A percentile compares a stretch with the other conserved stretches of the same genome.
Conservation (phyloP, 208 protist genomes). For the Lotmaria passim region DNA sequence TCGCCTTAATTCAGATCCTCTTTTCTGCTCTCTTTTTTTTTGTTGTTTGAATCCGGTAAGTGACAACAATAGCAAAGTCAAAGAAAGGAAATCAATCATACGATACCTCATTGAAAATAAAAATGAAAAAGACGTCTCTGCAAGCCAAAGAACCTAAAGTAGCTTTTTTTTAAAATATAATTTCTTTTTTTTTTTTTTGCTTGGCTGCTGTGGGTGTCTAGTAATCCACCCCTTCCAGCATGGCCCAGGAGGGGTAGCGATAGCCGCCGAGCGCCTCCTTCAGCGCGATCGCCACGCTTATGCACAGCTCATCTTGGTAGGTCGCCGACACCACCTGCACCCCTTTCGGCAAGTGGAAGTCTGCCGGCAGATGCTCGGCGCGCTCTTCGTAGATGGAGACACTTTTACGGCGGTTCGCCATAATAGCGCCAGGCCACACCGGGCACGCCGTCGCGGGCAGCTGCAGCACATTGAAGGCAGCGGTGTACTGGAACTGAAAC, state of each 20-base stretch:
- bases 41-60: too few species aligned
- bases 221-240: slow-evolving; percentile 55
- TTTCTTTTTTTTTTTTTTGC: not conserved
- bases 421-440: slow-evolving; percentile 60
- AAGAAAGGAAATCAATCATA: too few species aligned
- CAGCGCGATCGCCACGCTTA: slow-evolving; percentile 71
- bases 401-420: slow-evolving; percentile 26
- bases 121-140: slow-evolving; percentile 7
- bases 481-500: slow-evolving; percentile 89
- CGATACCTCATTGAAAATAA: too few species aligned
- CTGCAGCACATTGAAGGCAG: slow-evolving; percentile 87
- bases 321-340: slow-evolving; percentile 78
- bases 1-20: too few species aligned
- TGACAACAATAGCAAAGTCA: not conserved
- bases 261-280: slow-evolving; percentile 73
- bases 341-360: slow-evolving; percentile 82
- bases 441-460: slow-evolving; percentile 78
- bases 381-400: slow-evolving; percentile 37
- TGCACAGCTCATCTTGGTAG: slow-evolving; percentile 70
- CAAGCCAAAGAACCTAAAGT: too few species aligned
- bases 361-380: slow-evolving; percentile 34
- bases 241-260: slow-evolving; percentile 81
- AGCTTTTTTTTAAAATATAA: too few species aligned
- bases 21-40: too few species aligned
- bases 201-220: not conserved